Evolutionary conservation across 2,329 filamentous ascomycete species (phyloP).

Genomic region (Pestalotiopsis sp.): DNA sequence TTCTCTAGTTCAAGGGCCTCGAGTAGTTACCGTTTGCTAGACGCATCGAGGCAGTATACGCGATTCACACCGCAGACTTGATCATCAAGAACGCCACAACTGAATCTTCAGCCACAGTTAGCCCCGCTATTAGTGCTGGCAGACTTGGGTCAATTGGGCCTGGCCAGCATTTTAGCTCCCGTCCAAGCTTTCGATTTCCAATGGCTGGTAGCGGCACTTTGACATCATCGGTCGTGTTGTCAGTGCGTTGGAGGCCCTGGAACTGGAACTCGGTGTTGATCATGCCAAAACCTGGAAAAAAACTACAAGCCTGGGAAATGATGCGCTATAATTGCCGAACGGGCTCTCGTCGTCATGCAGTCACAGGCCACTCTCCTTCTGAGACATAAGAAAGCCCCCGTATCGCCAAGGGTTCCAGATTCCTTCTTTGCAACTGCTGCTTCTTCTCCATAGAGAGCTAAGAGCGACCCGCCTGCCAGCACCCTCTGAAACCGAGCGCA

Average conservation of each 20-base stretch:
- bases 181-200: not conserved
- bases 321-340: constrained; percentile 3
- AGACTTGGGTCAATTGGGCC: not conserved
- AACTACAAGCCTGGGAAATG: not conserved
- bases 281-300: constrained; percentile 12
- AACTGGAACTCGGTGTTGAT: not conserved
- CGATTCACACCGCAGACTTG: not conserved
- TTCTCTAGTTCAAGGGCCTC: not conserved
- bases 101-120: not conserved
- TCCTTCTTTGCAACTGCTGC: not conserved
- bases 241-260: constrained; percentile 3
- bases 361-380: not conserved
- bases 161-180: not conserved
- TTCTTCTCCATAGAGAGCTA: not conserved
- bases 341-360: constrained; percentile 6
- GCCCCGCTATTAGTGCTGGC: not conserved
- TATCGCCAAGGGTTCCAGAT: not conserved
- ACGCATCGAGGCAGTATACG: not conserved
- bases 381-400: not conserved
- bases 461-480: not conserved
- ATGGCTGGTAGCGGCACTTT: constrained; percentile 11
- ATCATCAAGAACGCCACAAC: not conserved
- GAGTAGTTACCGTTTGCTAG: not conserved
- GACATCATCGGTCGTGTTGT: constrained; percentile 10
- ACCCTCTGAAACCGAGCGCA: constrained; percentile 1